Evolutionary conservation across 1,284 basidiomycete genomes (phyloP).

Genomic region (Cutaneotrichosporon sp.): DNA sequence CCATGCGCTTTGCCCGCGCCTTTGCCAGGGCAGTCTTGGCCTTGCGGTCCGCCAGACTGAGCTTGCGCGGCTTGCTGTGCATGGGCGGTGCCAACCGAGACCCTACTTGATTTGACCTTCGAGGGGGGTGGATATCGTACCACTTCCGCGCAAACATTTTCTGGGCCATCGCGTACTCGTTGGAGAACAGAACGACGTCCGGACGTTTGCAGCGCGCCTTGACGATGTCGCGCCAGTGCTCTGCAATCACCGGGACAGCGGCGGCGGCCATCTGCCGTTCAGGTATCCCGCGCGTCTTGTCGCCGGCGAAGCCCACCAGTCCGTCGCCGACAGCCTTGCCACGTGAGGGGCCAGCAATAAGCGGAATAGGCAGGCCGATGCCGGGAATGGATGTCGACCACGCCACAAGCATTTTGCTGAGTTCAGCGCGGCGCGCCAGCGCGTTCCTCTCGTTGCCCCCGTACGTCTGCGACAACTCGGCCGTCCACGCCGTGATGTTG

Average conservation of each 20-base stretch:
- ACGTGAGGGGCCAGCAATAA: conserved; percentile 24
- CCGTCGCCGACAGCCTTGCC: conserved; percentile 33
- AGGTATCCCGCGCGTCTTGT: conserved; percentile 35
- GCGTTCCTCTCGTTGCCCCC: conserved; percentile 14
- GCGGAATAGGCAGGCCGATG: conserved; percentile 23
- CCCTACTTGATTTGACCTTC: too few relatives aligned
- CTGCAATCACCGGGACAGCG: conserved; percentile 27
- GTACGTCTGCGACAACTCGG: conserved; percentile 10
- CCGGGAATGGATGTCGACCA: conserved; percentile 30
- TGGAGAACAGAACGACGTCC: conserved; percentile 27
- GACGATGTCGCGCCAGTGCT: conserved; percentile 33
- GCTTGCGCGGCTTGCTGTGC: too few relatives aligned
- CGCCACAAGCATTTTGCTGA: conserved; percentile 22
- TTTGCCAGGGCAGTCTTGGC: too few relatives aligned
- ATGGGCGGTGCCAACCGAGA: too few relatives aligned
- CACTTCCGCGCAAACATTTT: conserved; percentile 28
- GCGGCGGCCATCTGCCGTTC: conserved; percentile 30
- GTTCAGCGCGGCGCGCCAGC: conserved; percentile 16
- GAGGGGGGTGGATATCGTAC: neutral
- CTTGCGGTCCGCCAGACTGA: too few relatives aligned
- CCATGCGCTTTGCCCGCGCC: neutral
- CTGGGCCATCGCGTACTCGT: conserved; percentile 30
- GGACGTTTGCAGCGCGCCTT: too few relatives aligned
- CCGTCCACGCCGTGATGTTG: conserved; percentile 7
- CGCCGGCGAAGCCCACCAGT: conserved; percentile 20